These are phyloP conservation scores for Penicillium verrucosum DNA, from an alignment of 2,329 filamentous ascomycete species.

Conservation along the genomic window DNA sequence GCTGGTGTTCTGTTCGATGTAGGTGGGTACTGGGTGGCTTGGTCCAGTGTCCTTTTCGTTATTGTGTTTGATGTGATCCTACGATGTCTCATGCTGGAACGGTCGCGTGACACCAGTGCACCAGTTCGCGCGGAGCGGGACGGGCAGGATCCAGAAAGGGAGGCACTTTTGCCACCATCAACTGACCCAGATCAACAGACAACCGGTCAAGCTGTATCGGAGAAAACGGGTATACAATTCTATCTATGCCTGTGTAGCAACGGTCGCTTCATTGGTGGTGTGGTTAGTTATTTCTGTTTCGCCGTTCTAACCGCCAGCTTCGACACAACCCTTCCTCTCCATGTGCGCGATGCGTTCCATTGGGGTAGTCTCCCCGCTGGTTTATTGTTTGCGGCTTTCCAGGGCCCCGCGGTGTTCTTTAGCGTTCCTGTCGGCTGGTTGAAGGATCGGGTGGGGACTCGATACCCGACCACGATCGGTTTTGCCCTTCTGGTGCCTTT, in stretches of 20 bases:
- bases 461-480: slow-evolving; percentile 23
- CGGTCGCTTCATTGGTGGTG: slow-evolving; percentile 42
- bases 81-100: slow-evolving; percentile 28
- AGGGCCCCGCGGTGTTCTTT: slow-evolving; percentile 56
- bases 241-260: slow-evolving; percentile 43
- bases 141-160: background rate
- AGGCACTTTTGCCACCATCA: background rate
- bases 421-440: slow-evolving; percentile 57
- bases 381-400: slow-evolving; percentile 55
- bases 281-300: slow-evolving; percentile 46
- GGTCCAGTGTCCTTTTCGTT: slow-evolving; percentile 27
- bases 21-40: slow-evolving; percentile 30
- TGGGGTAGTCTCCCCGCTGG: slow-evolving; percentile 56
- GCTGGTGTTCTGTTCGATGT: slow-evolving; percentile 29
- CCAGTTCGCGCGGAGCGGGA: background rate
- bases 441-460: slow-evolving; percentile 27
- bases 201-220: background rate
- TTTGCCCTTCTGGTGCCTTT: slow-evolving; percentile 24
- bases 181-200: background rate
- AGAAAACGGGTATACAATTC: slow-evolving; percentile 11
- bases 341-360: slow-evolving; percentile 51
- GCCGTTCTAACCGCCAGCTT: slow-evolving; percentile 53
- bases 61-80: slow-evolving; percentile 29
- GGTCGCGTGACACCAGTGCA: background rate
- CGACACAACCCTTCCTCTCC: slow-evolving; percentile 56